Evolutionary conservation across 805 yeast species (phyloP).

Genomic region (Pichia kluyveri): DNA sequence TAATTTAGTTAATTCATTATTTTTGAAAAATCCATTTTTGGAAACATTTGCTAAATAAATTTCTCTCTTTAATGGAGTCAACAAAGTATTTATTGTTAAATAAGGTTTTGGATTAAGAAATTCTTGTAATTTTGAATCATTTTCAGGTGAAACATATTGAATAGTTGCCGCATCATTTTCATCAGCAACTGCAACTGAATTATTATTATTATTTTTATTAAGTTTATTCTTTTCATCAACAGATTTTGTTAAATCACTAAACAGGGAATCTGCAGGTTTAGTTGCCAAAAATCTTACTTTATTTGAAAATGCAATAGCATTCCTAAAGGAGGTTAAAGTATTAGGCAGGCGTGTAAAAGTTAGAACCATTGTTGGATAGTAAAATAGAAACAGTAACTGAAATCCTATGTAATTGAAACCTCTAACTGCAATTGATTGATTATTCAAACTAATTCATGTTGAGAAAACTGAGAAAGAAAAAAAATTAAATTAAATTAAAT

Average conservation of each 20-base stretch:
- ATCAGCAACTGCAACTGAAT: slow-evolving; percentile 8
- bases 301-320: background rate
- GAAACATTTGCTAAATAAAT: slow-evolving; percentile 55
- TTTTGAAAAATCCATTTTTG: slow-evolving; percentile 61
- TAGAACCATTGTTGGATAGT: background rate
- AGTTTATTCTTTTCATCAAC: slow-evolving; percentile 5
- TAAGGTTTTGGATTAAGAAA: slow-evolving; percentile 43
- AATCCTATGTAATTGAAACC: no score
- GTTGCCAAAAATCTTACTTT: slow-evolving; percentile 1
- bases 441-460: no score
- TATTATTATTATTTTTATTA: background rate
- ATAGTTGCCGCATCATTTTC: slow-evolving; percentile 7
- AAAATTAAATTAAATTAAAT: background rate
- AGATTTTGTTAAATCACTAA: slow-evolving; percentile 19
- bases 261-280: slow-evolving; percentile 17
- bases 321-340: background rate
- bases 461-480: background rate
- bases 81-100: slow-evolving; percentile 43
- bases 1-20: slow-evolving; percentile 40
- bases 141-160: slow-evolving; percentile 19
- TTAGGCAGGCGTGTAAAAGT: slow-evolving; percentile 1
- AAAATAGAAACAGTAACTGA: no score
- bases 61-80: slow-evolving; percentile 63
- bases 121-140: slow-evolving; percentile 36
- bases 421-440: no score